Evolutionary conservation across 345 rosid species (phyloP), one percentile per base, ranked within the genome.

Genomic region (Gossypioides kirkii): DNA sequence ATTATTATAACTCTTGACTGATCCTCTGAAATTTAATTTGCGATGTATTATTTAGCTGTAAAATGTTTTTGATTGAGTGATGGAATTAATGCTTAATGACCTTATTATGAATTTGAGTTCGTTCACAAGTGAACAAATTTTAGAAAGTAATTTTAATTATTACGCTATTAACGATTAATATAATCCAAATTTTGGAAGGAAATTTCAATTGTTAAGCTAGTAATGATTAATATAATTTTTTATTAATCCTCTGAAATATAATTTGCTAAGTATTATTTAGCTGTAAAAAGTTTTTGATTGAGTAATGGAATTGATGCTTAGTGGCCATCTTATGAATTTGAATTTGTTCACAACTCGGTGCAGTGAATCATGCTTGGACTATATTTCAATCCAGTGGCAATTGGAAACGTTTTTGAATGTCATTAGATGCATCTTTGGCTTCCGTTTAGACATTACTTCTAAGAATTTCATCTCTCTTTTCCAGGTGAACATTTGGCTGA

Each of bases 311-410:
- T 55, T 73, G 53, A 20, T 73, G 64, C 58, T 59, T 53, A 23
- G 9, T 64, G 58, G 43, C 28, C 52, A 38, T 26, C 41, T 49
- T 49, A 28, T 50, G 25, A 69, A 28, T 69, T 50, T 49, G 25
- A 13, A 49, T 65, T 41, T 59, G 56, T n/a, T 59, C 74, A 58
- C 59, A 41, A 70, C 54, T 80, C 49, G 53, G 53, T 78, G 86
- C 82, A 88, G 95, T 28, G 91, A 89, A 70, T 87, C 97, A 66
- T 71, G 82, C 52, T 72, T 72, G 12, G 80, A 86, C 52, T 61
- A 69, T 64, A 73, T 89, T 76, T 77, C 80, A 46, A 38, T 91
- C 25, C 73, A 80, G 56, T 91, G 97, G 97, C 74, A 82, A 38
- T 41, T 58, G 76, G 89, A 87, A 74, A 69, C 56, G 11, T 84